These are phyloP conservation scores for Akanthomyces dipterigenus DNA, from an alignment of 2,329 filamentous ascomycete species.

Conservation along the genomic window DNA sequence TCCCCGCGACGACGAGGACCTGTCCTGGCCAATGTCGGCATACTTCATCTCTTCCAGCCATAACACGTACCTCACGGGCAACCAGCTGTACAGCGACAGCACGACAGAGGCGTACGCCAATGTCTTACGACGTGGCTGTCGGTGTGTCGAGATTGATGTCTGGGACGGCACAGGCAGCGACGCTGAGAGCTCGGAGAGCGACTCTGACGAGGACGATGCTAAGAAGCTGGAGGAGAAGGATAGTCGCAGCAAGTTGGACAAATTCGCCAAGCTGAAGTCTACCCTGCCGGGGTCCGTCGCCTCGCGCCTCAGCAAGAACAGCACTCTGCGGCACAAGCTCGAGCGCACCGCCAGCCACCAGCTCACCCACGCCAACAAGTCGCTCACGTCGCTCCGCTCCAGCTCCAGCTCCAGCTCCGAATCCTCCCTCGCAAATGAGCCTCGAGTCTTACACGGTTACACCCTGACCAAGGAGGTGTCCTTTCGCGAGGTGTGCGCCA, in stretches of 20 bases:
- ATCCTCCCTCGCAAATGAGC: constrained; percentile 47
- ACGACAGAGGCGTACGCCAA: constrained; percentile 84
- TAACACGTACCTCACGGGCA: constrained; percentile 87
- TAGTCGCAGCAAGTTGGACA: constrained; percentile 57
- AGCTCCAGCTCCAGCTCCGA: neutral
- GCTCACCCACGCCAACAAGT: constrained; percentile 14
- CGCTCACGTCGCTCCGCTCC: neutral
- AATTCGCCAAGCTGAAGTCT: constrained; percentile 58
- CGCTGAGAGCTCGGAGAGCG: constrained; percentile 53
- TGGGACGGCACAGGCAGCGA: constrained; percentile 81
- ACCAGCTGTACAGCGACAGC: constrained; percentile 79
- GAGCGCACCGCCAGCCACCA: constrained; percentile 27
- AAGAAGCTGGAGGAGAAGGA: constrained; percentile 49
- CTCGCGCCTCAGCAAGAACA: constrained; percentile 42
- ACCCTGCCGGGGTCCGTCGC: constrained; percentile 39
- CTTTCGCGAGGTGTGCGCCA: constrained; percentile 77
- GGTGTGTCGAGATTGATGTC: constrained; percentile 90
- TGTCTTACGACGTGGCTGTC: constrained; percentile 75
- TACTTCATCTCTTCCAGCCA: constrained; percentile 94
- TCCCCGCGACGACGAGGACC: constrained; percentile 37
- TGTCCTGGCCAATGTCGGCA: constrained; percentile 75
- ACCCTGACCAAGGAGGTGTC: constrained; percentile 84
- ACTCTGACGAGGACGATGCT: constrained; percentile 34
- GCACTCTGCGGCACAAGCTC: constrained; percentile 36
- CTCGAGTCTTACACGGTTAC: constrained; percentile 77